A percentile compares a stretch with the other conserved stretches of the same genome.
These are phyloP conservation scores for Wickerhamiella domercqiae DNA, from an alignment of 805 yeast genomes.

Conservation along the genomic window DNA sequence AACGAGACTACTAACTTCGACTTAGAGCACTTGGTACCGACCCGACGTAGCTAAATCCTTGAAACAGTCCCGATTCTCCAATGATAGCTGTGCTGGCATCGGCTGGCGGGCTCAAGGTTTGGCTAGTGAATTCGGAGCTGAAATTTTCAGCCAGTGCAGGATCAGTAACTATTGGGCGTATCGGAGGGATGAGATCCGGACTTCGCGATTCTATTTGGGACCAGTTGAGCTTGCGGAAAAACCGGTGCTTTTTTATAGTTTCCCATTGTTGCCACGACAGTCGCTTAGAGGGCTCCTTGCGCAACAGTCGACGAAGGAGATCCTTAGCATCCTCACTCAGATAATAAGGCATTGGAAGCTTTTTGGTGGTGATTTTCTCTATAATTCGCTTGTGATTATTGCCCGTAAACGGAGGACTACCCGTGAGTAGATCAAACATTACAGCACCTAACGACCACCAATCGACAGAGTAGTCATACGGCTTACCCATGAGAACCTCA, in stretches of 20 bases:
- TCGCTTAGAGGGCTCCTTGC: constrained; percentile 56
- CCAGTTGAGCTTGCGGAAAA: constrained; percentile 72
- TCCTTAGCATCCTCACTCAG: constrained; percentile 71
- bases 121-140: constrained; percentile 59
- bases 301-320: constrained; percentile 44
- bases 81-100: constrained; percentile 1
- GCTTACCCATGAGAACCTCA: constrained; percentile 62
- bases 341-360: constrained; percentile 53
- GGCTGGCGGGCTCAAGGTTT: constrained; percentile 29
- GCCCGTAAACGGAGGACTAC: constrained; percentile 82
- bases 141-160: constrained; percentile 77
- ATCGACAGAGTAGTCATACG: constrained; percentile 67
- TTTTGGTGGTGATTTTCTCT: constrained; percentile 53
- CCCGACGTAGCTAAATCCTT: constrained; percentile 19
- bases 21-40: constrained; percentile 12
- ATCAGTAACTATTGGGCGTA: constrained; percentile 66
- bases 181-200: constrained; percentile 47
- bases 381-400: constrained; percentile 58
- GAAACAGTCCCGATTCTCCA: constrained; percentile 7
- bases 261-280: constrained; percentile 36
- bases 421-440: constrained; percentile 62
- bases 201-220: constrained; percentile 35
- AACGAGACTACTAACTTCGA: not conserved
- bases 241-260: constrained; percentile 44
- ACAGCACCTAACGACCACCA: constrained; percentile 90